These are phyloP conservation scores for Gracilaria domingensis DNA, from an alignment of 23 red algal species.

Conservation along the genomic window DNA sequence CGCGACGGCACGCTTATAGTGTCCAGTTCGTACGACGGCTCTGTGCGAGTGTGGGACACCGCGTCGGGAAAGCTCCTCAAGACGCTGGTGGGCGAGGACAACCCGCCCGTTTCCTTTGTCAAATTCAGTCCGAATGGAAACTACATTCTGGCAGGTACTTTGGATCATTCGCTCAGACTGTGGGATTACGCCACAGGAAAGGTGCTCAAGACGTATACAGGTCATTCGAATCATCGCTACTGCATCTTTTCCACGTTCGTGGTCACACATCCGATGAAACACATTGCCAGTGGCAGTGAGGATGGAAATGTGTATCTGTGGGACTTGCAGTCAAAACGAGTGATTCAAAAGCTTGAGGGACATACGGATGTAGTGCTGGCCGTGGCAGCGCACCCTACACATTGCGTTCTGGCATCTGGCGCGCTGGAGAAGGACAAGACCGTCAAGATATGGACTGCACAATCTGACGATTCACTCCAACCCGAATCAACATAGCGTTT, in stretches of 20 bases:
- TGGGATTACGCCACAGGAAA: constrained; percentile 88
- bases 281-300: constrained; percentile 93
- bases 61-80: constrained; percentile 82
- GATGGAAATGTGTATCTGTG: constrained; percentile 85
- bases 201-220: constrained; percentile 94
- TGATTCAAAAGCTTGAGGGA: constrained; percentile 83
- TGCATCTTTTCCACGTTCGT: constrained; percentile 94
- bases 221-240: constrained; percentile 81
- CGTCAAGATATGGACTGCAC: constrained; percentile 86
- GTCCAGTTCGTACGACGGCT: constrained; percentile 92
- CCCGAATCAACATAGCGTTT: background rate
- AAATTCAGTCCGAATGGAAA: constrained; percentile 93
- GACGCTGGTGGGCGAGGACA: constrained; percentile 88
- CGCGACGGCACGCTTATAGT: constrained; percentile 94
- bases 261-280: constrained; percentile 57
- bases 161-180: constrained; percentile 87
- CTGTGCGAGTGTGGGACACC: constrained; percentile 91
- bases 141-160: constrained; percentile 87
- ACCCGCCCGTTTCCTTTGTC: constrained; percentile 82
- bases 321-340: constrained; percentile 86
- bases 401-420: constrained; percentile 81
- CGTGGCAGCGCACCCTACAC: constrained; percentile 86
- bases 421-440: constrained; percentile 92
- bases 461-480: background rate
- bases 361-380: constrained; percentile 93